Evolutionary conservation across 352 stramenopile genomes (phyloP), one percentile per base, ranked within the genome.

Genomic region (Phytophthora kernoviae): DNA sequence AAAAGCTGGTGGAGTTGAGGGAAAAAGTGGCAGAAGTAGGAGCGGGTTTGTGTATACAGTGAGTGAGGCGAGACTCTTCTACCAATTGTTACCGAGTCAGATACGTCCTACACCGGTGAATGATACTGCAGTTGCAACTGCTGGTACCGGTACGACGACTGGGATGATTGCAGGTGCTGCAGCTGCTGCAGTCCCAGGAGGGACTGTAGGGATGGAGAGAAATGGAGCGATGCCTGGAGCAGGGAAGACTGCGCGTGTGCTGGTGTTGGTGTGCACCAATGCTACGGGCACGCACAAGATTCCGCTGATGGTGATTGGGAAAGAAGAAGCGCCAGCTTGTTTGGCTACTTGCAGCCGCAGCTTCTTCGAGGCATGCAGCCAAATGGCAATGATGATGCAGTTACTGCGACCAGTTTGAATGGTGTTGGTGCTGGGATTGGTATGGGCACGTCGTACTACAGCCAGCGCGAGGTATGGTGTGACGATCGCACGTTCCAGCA

Each of bases 271-370:
- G 27, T 86, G 78, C 33, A 58, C 67, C 2, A 88, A 88, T 39
- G 70, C 56, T n/a, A 71, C 75, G 15, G 78, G 78, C 1, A 74
- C 75, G 20, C 75, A 88, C 63, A 84, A 88, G 52, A 70, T 88
- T 18, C 71, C 73, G 37, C 27, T 86, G 41, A 44, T 86, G 20
- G 64, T 86, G 30, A 60, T 88, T n/a, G 68, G 68, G 11, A 85
- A 82, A 30, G 62, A 84, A 8, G 48, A 60, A n/a, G 48, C 56
- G 7, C 73, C 75, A 17, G 20, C 46, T 5, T 75, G 65, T 40
- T 61, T 62, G 47, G 47, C 43, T 21, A 46, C 15, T 37, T 57
- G 39, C 43, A 65, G 30, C 62, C 47, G 48, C 45, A 51, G 37
- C 36, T 57, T 21, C 42, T 63, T 17, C 62, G 51, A 24, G 26